phyloP scores from a whole-genome alignment of 768 basidiomycete species.

The Agaricus blazei region DNA sequence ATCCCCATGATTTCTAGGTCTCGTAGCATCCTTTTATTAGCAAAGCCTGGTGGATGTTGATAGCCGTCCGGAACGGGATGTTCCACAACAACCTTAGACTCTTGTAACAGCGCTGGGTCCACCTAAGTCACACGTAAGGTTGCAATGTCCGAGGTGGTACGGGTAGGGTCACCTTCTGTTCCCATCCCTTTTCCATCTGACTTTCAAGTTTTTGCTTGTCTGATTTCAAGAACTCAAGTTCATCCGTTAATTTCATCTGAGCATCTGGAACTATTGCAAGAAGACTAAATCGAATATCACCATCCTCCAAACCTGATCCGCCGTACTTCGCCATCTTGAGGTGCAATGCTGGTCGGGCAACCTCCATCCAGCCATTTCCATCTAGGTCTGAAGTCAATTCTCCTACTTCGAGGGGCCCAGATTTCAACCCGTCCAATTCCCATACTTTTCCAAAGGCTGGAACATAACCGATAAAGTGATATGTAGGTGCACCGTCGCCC shows the following conservation, averaged over 20 bases:
- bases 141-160: background rate
- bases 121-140: slow-evolving; percentile 25
- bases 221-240: slow-evolving; percentile 46
- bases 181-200: slow-evolving; percentile 33
- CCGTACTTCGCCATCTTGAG: slow-evolving; percentile 60
- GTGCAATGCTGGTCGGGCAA: slow-evolving; percentile 54
- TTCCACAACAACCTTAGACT: slow-evolving; percentile 19
- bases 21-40: slow-evolving; percentile 34
- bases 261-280: slow-evolving; percentile 54
- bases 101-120: slow-evolving; percentile 28
- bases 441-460: slow-evolving; percentile 62
- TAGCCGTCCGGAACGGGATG: slow-evolving; percentile 17
- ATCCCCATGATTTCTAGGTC: slow-evolving; percentile 41
- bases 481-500: slow-evolving; percentile 39
- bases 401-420: slow-evolving; percentile 59
- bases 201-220: slow-evolving; percentile 42
- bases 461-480: slow-evolving; percentile 65
- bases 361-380: slow-evolving; percentile 48
- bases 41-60: slow-evolving; percentile 38
- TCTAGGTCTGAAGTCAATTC: slow-evolving; percentile 29
- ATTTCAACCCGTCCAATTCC: slow-evolving; percentile 64
- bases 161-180: slow-evolving; percentile 27
- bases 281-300: slow-evolving; percentile 54
- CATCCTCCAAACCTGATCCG: slow-evolving; percentile 34
- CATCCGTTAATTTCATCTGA: slow-evolving; percentile 45